Evolutionary conservation across 2,329 filamentous ascomycete species (phyloP).

Genomic region (Tolypocladium album): DNA sequence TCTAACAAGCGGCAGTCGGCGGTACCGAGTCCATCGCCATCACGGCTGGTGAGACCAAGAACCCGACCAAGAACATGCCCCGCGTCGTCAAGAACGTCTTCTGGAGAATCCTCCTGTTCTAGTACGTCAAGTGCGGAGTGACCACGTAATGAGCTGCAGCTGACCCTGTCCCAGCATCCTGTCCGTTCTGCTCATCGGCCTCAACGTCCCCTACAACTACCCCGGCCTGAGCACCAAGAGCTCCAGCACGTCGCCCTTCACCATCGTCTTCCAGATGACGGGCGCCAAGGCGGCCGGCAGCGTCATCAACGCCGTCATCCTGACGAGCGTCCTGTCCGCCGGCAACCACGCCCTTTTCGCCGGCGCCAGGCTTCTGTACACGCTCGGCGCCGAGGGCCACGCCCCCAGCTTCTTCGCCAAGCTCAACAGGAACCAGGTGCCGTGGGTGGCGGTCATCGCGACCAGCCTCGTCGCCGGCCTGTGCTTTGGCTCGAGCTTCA

Average conservation of each 20-base stretch:
- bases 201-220: constrained; percentile 47
- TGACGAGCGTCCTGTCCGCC: constrained; percentile 25
- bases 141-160: not conserved
- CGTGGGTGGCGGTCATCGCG: constrained; percentile 31
- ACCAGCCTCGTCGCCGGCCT: constrained; percentile 47
- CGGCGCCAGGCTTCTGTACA: constrained; percentile 22
- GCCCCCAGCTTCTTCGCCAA: constrained; percentile 43
- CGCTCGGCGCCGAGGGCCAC: constrained; percentile 30
- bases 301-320: constrained; percentile 49
- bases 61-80: constrained; percentile 50
- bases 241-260: constrained; percentile 29
- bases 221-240: constrained; percentile 19
- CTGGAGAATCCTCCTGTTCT: constrained; percentile 49
- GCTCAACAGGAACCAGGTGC: constrained; percentile 23
- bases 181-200: constrained; percentile 34
- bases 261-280: constrained; percentile 48
- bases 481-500: constrained; percentile 55
- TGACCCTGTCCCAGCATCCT: constrained; percentile 17
- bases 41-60: constrained; percentile 54
- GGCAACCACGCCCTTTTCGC: constrained; percentile 27
- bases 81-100: constrained; percentile 56
- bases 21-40: constrained; percentile 57
- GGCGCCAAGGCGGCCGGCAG: constrained; percentile 39
- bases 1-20: constrained; percentile 13
- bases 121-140: constrained; percentile 10